A percentile compares a stretch with the other conserved stretches of the same genome.
Conservation (phyloP, 2,329 filamentous ascomycete genomes). For the Fusarium sp. region DNA sequence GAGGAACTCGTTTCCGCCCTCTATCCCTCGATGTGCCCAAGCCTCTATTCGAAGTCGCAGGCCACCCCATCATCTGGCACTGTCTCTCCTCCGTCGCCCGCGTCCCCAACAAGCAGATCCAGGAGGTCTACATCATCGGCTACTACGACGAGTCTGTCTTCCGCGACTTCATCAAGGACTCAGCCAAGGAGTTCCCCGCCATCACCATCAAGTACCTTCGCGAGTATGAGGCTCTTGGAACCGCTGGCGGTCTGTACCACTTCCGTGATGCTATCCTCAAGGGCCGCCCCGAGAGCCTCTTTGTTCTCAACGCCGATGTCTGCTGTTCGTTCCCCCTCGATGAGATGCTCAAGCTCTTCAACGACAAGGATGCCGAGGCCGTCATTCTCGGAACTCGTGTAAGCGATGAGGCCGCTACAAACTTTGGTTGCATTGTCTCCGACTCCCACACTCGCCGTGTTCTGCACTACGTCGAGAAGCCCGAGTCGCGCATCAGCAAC, state of each 20-base stretch:
- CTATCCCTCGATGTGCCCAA: constrained; percentile 96
- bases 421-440: constrained; percentile 98
- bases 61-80: constrained; percentile 98
- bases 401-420: constrained; percentile 88
- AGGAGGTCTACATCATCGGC: constrained; percentile 97
- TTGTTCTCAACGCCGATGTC: constrained; percentile 97
- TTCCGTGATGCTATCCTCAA: constrained; percentile 99
- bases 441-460: constrained; percentile 95
- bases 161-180: constrained; percentile 97
- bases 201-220: constrained; percentile 92
- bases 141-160: constrained; percentile 99
- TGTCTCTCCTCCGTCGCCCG: constrained; percentile 92
- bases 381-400: constrained; percentile 95
- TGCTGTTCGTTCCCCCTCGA: constrained; percentile 98
- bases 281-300: constrained; percentile 92
- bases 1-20: constrained; percentile 95
- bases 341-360: constrained; percentile 95
- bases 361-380: constrained; percentile 95
- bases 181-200: constrained; percentile 84
- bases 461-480: constrained; percentile 99
- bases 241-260: constrained; percentile 96
- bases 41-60: constrained; percentile 98
- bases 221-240: constrained; percentile 96
- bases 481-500: constrained; percentile 96
- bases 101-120: constrained; percentile 82